These are phyloP conservation scores for Nigrograna mackinnonii DNA, from an alignment of 2,329 filamentous ascomycete species.

Conservation along the genomic window DNA sequence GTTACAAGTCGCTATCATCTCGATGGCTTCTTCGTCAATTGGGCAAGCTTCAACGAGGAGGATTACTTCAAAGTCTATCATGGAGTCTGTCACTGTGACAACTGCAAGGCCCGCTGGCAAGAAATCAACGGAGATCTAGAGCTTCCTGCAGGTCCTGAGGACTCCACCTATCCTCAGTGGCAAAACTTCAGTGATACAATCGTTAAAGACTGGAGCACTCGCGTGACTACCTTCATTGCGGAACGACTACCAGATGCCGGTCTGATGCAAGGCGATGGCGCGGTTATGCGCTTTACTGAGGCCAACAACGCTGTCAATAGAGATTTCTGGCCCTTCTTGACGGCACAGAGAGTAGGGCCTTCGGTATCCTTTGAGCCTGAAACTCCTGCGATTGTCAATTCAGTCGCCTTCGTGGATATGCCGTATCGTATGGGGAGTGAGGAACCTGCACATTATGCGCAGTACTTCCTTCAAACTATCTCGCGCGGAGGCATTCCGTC, in stretches of 20 bases:
- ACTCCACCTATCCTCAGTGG: background rate
- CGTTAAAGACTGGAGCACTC: background rate
- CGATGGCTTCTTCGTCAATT: slow-evolving; percentile 2
- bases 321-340: background rate
- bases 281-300: background rate
- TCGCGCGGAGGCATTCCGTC: background rate
- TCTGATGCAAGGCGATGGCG: background rate
- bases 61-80: slow-evolving; percentile 2
- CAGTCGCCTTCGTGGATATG: background rate
- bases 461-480: background rate
- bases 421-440: background rate
- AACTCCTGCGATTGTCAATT: background rate
- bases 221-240: background rate
- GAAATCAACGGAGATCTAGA: background rate
- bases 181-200: background rate
- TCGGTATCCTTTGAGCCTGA: background rate
- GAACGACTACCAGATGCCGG: background rate
- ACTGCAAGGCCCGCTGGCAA: background rate
- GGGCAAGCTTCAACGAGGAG: slow-evolving; percentile 1
- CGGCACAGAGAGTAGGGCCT: background rate
- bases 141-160: background rate
- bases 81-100: slow-evolving; percentile 2
- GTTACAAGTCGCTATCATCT: background rate
- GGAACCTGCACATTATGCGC: background rate
- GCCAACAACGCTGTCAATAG: background rate